Evolutionary conservation across 345 rosid genomes (phyloP).

Genomic region (Durio zibethinus): DNA sequence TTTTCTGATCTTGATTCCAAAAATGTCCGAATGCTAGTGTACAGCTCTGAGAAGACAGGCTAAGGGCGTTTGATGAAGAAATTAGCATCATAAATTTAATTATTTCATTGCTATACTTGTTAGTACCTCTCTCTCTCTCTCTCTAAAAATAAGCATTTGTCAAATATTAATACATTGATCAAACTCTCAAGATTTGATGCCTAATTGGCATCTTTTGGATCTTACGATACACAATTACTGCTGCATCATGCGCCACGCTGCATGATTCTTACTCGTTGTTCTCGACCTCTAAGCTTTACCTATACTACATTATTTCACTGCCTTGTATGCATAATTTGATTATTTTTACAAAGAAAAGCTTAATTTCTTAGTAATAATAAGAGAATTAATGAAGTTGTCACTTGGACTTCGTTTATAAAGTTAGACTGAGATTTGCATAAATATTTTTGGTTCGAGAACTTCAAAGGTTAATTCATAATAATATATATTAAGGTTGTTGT

Average conservation of each 20-base stretch:
- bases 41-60: constrained; percentile 15
- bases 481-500: too few species aligned
- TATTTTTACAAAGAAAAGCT: too few species aligned
- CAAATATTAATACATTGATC: background rate
- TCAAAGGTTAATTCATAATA: too few species aligned
- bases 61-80: constrained; percentile 14
- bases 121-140: constrained; percentile 17
- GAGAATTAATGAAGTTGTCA: too few species aligned
- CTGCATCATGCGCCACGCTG: background rate
- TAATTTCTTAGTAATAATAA: background rate
- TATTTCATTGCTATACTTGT: constrained; percentile 20
- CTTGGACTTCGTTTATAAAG: too few species aligned
- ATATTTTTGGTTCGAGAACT: too few species aligned
- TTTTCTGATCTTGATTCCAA: constrained; percentile 22
- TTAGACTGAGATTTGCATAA: too few species aligned
- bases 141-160: background rate
- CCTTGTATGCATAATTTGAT: background rate
- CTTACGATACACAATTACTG: background rate
- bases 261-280: background rate
- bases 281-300: background rate
- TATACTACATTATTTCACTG: background rate
- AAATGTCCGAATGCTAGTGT: constrained; percentile 28
- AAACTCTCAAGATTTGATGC: background rate
- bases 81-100: background rate
- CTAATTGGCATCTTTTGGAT: constrained; percentile 22